Percentiles rank a stretch among this genome's conserved stretches.
Evolutionary conservation across 106 monocot genomes (phyloP).

Genomic region (Dioscorea zingiberensis): DNA sequence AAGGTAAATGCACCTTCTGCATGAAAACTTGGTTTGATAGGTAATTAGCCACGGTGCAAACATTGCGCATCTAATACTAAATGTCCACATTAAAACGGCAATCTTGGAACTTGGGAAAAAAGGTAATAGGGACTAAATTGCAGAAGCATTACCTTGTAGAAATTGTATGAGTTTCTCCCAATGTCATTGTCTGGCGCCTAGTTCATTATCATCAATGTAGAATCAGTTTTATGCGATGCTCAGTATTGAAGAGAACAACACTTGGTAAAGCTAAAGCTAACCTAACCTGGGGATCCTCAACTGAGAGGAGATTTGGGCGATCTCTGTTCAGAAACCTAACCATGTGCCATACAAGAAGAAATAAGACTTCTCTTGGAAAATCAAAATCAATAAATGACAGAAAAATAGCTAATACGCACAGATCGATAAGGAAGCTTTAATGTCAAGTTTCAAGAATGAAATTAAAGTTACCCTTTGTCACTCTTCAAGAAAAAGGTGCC

Average conservation of each 20-base stretch:
- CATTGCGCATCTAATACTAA: no score
- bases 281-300: constrained; percentile 85
- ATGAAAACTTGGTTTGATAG: no score
- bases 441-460: background rate
- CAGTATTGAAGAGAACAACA: constrained; percentile 3
- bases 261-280: constrained; percentile 9
- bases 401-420: background rate
- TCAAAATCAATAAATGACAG: background rate
- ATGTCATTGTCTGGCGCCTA: constrained; percentile 79
- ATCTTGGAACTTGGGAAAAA: no score
- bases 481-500: constrained; percentile 67
- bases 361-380: constrained; percentile 1
- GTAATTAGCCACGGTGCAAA: no score
- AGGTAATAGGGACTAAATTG: no score
- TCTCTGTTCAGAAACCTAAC: constrained; percentile 62
- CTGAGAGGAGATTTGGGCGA: constrained; percentile 60
- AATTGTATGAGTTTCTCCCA: constrained; percentile 74
- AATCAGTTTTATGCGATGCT: background rate
- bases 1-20: no score
- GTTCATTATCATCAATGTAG: background rate
- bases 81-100: no score
- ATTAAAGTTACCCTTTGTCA: constrained; percentile 50
- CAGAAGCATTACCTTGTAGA: constrained; percentile 41
- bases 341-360: background rate
- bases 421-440: background rate